Evolutionary conservation across 441 rosid species (phyloP), one percentile per base, ranked within the genome.

Genomic region (Geranium incanum): DNA sequence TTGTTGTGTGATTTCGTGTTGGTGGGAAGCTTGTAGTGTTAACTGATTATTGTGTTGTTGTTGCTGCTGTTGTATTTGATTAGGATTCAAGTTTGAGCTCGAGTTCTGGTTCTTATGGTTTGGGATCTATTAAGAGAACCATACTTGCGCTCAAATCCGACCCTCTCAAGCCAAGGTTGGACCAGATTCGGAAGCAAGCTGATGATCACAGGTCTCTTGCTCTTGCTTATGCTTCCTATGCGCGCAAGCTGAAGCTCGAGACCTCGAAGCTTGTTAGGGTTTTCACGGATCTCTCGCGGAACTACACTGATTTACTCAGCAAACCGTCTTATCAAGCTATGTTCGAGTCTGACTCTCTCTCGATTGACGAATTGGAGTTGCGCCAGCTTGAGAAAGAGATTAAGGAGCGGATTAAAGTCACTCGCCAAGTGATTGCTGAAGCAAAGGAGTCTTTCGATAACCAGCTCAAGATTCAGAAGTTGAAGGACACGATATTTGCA

Each of bases 161-260:
- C 85, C 97, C 99, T 0, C 81, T 90, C 41, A 95, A 88, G 87
- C 93, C 99, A 6, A 84, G 97, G 28, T 6, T 92, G 75, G 89
- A 88, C 60, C 99, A 89, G 93, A 87, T 95, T 84, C 85, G 89
- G 59, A 92, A 95, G 78, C 99, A 92, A 84, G 98, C 98, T 6
- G 96, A 88, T 15, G 98, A 95, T 55, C 97, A 92, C 80, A 83
- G 96, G 5, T 77, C 93, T 9, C 76, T 95, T 36, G 91, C 81
- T 1, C 79, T 92, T 12, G 97, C 97, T 0, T 92, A 90, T 68
- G 96, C 96, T 0, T 92, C 97, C 5, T 95, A 95, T 71, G 97
- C 97, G n/a, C 80, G 97, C 6, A 95, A 95, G 81, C 90, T 95
- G 7, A 95, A 92, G 87, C 96, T 95, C 3, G 97, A 92, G 85